Conservation (phyloP, 352 stramenopile species). For the Pythium coloratum region DNA sequence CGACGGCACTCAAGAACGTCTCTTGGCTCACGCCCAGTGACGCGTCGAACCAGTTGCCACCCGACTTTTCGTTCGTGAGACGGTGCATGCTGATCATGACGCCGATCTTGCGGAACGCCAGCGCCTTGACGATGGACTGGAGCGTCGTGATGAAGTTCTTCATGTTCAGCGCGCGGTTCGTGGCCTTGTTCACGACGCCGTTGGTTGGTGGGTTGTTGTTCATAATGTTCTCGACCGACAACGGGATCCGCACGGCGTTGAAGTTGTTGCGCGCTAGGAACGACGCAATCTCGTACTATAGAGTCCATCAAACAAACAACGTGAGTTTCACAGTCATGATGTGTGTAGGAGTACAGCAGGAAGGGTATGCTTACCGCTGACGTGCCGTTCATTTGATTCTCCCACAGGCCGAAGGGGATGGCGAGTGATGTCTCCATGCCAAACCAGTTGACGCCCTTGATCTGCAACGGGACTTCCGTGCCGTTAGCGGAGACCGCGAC, state of each 20-base stretch:
- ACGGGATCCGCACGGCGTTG: constrained; percentile 67
- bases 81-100: constrained; percentile 80
- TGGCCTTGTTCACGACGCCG: constrained; percentile 63
- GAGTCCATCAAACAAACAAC: background rate
- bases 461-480: constrained; percentile 60
- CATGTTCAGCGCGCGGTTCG: constrained; percentile 71
- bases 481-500: constrained; percentile 60
- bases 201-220: constrained; percentile 61
- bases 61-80: constrained; percentile 59
- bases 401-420: constrained; percentile 73
- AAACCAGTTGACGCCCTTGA: constrained; percentile 84
- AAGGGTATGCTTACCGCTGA: constrained; percentile 40
- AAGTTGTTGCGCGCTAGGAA: constrained; percentile 82
- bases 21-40: constrained; percentile 50
- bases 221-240: constrained; percentile 70
- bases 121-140: constrained; percentile 67
- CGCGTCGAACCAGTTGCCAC: constrained; percentile 66
- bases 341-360: background rate
- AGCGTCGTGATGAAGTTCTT: constrained; percentile 72
- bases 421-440: constrained; percentile 74
- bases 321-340: constrained; percentile 20
- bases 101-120: constrained; percentile 71
- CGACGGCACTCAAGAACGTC: constrained; percentile 62
- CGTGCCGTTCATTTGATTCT: constrained; percentile 72
- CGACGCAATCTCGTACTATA: constrained; percentile 69